Evolutionary conservation across 2,329 filamentous ascomycete genomes (phyloP).

Genomic region (Penicillium digitatum): DNA sequence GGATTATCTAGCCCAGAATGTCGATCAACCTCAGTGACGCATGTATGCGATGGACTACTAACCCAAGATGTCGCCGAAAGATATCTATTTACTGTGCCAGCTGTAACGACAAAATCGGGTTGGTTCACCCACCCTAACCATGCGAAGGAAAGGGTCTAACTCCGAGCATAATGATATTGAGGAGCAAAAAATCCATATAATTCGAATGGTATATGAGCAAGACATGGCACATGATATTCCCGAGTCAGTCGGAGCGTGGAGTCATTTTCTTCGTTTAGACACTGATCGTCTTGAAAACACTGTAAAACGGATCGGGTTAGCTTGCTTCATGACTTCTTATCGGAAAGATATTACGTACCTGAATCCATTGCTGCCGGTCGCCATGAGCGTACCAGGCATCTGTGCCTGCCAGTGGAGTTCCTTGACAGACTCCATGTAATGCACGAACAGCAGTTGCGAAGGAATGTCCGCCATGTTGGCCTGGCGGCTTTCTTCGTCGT

Average conservation of each 20-base stretch:
- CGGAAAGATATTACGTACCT: constrained; percentile 46
- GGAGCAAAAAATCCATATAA: constrained; percentile 17
- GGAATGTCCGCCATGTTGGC: constrained; percentile 85
- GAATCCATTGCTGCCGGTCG: constrained; percentile 83
- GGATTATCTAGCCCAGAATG: not conserved
- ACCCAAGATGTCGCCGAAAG: not conserved
- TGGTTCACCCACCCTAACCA: constrained; percentile 13
- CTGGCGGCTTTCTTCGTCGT: constrained; percentile 93
- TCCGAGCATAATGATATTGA: constrained; percentile 16
- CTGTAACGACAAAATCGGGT: constrained; percentile 14
- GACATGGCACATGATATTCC: constrained; percentile 27
- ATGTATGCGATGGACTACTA: not conserved
- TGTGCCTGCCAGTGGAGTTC: constrained; percentile 97
- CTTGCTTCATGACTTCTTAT: not conserved
- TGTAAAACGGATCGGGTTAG: constrained; percentile 34
- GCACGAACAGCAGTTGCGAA: constrained; percentile 90
- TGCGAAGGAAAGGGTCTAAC: constrained; percentile 14
- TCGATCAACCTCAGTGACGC: not conserved
- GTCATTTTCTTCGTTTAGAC: constrained; percentile 50
- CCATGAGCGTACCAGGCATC: constrained; percentile 83
- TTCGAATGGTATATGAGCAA: constrained; percentile 28
- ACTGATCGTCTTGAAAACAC: constrained; percentile 78
- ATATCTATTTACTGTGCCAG: constrained; percentile 11
- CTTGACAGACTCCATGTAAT: constrained; percentile 92
- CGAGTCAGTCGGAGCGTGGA: constrained; percentile 9